Percentiles rank a stretch among this genome's conserved stretches.
phyloP scores from a whole-genome alignment of 129 eudicot species.

The Heracleum sosnowskyi region DNA sequence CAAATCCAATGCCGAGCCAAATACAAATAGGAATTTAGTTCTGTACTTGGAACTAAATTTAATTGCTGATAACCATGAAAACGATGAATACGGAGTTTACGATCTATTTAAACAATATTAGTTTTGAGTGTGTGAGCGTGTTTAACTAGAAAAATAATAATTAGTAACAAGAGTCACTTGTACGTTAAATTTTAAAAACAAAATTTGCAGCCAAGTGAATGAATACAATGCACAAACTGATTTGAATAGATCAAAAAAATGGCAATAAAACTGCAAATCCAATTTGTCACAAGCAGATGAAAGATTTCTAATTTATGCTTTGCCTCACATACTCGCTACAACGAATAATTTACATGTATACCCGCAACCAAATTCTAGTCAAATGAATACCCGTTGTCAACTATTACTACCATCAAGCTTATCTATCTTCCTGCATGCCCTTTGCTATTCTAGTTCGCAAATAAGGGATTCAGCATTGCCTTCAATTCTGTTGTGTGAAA shows the following conservation, averaged over 20 bases:
- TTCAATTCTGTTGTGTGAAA: background rate
- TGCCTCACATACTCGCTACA: background rate
- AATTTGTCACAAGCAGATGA: background rate
- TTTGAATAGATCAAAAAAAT: background rate
- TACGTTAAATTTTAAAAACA: too few relatives aligned
- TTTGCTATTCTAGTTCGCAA: background rate
- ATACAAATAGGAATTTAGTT: too few relatives aligned
- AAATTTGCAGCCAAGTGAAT: too few relatives aligned
- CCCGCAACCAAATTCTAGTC: background rate
- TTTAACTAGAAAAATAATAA: too few relatives aligned
- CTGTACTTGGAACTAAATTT: too few relatives aligned
- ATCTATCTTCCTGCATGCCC: background rate
- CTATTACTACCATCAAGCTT: background rate
- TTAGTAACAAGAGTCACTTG: too few relatives aligned
- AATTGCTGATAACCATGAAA: too few relatives aligned
- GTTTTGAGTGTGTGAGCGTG: too few relatives aligned
- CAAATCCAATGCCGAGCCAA: too few relatives aligned
- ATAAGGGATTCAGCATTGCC: background rate
- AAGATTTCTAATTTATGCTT: constrained; percentile 1
- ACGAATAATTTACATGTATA: background rate
- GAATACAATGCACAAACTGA: background rate
- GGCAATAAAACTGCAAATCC: background rate
- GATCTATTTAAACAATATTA: too few relatives aligned
- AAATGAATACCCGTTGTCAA: constrained; percentile 1
- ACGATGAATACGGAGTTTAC: too few relatives aligned